Conservation (phyloP, 768 basidiomycete species). For the Hericium erinaceus region DNA sequence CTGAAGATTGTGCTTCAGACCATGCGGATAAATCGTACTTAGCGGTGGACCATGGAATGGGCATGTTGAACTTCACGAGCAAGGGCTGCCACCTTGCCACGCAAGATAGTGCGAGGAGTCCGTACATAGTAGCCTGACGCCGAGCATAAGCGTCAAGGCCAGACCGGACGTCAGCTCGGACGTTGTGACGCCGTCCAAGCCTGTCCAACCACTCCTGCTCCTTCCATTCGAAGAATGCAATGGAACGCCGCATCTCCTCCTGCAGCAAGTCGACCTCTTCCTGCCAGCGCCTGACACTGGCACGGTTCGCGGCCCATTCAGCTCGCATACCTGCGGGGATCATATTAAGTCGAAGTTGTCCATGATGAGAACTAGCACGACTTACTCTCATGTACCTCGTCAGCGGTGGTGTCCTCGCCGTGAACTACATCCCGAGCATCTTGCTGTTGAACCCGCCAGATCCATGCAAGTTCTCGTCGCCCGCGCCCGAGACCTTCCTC, state of each 20-base stretch:
- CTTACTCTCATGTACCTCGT: neutral
- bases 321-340: slow-evolving; percentile 2
- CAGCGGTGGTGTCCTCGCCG: neutral
- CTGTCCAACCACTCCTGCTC: neutral
- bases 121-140: slow-evolving; percentile 3
- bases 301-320: slow-evolving; percentile 7
- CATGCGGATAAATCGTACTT: neutral
- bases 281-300: slow-evolving; percentile 5
- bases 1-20: no score
- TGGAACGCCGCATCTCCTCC: slow-evolving; percentile 21
- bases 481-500: neutral
- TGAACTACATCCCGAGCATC: neutral
- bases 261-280: slow-evolving; percentile 6
- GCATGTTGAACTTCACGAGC: neutral
- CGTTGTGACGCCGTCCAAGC: neutral
- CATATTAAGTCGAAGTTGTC: neutral
- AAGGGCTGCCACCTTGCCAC: neutral
- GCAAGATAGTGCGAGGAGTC: neutral
- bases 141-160: slow-evolving; percentile 8
- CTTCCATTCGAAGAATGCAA: slow-evolving; percentile 16
- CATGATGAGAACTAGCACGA: neutral
- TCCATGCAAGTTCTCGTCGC: neutral
- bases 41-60: neutral
- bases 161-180: neutral
- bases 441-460: neutral